Percentiles rank a stretch among this genome's conserved stretches.
phyloP scores from a whole-genome alignment of 2,329 filamentous ascomycete species.

The Teratosphaeria destructans region DNA sequence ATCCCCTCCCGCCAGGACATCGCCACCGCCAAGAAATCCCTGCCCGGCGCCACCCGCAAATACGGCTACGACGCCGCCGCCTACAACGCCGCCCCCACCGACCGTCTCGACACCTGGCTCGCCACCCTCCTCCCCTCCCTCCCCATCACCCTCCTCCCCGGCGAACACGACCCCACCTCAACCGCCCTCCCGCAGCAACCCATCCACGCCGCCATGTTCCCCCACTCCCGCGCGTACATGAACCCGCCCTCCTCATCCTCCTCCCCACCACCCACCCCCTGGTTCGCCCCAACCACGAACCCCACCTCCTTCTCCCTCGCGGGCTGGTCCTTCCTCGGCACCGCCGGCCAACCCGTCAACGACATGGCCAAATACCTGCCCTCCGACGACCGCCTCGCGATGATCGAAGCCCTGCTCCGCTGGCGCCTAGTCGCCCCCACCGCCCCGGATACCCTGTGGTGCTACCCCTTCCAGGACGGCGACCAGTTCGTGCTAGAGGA shows the following conservation, averaged over 20 bases:
- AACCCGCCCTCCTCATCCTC: constrained; percentile 27
- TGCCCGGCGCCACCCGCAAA: constrained; percentile 52
- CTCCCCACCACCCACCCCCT: not conserved
- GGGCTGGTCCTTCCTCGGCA: constrained; percentile 78
- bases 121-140: constrained; percentile 71
- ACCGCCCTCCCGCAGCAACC: constrained; percentile 84
- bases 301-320: constrained; percentile 87
- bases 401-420: constrained; percentile 90
- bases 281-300: constrained; percentile 21
- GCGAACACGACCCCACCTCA: constrained; percentile 76
- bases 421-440: constrained; percentile 91
- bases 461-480: constrained; percentile 88
- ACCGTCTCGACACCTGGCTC: constrained; percentile 75
- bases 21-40: constrained; percentile 33
- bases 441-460: constrained; percentile 91
- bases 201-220: constrained; percentile 87
- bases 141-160: constrained; percentile 80
- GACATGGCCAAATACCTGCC: constrained; percentile 83
- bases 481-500: constrained; percentile 80
- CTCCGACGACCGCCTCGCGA: constrained; percentile 63
- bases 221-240: constrained; percentile 59
- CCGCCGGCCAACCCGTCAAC: constrained; percentile 83
- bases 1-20: constrained; percentile 39
- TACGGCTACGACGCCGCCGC: constrained; percentile 87
- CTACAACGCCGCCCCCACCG: constrained; percentile 79